Evolutionary conservation across 768 basidiomycete species (phyloP).

Genomic region (Suillus spraguei): DNA sequence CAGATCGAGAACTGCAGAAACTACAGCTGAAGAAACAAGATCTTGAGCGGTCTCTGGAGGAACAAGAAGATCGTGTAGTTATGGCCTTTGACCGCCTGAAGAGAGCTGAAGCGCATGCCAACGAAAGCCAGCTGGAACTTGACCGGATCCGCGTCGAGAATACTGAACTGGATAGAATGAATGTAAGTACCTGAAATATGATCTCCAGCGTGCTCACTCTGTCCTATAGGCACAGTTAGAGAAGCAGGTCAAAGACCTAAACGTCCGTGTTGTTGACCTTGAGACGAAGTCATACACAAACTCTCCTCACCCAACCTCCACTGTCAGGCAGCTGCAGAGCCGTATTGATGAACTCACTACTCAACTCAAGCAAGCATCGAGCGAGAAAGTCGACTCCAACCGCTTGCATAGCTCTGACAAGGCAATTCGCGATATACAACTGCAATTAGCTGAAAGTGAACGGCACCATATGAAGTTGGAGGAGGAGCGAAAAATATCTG

Average conservation of each 20-base stretch:
- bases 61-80: slow-evolving; percentile 71
- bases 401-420: slow-evolving; percentile 48
- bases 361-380: slow-evolving; percentile 45
- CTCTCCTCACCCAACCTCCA: slow-evolving; percentile 57
- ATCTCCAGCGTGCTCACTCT: slow-evolving; percentile 9
- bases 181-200: slow-evolving; percentile 47
- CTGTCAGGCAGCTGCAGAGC: slow-evolving; percentile 63
- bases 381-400: slow-evolving; percentile 40
- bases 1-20: slow-evolving; percentile 74
- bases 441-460: slow-evolving; percentile 62
- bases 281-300: slow-evolving; percentile 76
- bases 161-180: slow-evolving; percentile 74
- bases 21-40: slow-evolving; percentile 83
- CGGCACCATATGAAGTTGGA: slow-evolving; percentile 63
- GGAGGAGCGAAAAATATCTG: slow-evolving; percentile 63
- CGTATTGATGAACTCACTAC: slow-evolving; percentile 70
- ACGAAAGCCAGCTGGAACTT: slow-evolving; percentile 75
- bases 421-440: slow-evolving; percentile 50
- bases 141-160: slow-evolving; percentile 81
- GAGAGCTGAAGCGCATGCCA: slow-evolving; percentile 76
- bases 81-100: slow-evolving; percentile 79
- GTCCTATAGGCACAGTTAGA: slow-evolving; percentile 70
- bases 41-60: slow-evolving; percentile 74
- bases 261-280: slow-evolving; percentile 79
- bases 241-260: slow-evolving; percentile 84